Evolutionary conservation across 371 early-diverging fungal genomes (phyloP), one percentile per base, ranked within the genome.

Genomic region (Chytridiales sp.): DNA sequence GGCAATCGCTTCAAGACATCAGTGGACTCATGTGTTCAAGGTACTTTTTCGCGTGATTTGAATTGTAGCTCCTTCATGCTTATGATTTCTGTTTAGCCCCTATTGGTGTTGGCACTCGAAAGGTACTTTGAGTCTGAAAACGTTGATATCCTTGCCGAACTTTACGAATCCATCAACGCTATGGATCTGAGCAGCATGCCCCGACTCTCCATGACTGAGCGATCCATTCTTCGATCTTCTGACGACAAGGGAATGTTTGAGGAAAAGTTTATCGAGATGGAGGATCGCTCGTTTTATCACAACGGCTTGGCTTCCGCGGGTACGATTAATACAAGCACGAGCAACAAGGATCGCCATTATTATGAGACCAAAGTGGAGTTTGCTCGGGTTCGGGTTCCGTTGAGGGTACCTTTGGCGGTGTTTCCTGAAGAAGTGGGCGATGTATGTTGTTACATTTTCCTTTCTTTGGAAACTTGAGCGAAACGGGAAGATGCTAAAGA

Each of bases 371-470:
- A 86, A 43, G 84, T 94, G 9, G 79, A 79, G 17, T 92, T 90
- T 61, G 88, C 87, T 51, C 85, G 84, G 2, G 86, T 90, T 59
- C 88, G 85, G 61, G 70, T 95, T 15, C 90, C 93, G 3, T 86
- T 95, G 31, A 79, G 90, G 48, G 88, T 96, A 3, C 94, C 95
- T 0, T 66, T 93, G 51, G 88, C 90, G 0, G 79, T 87, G 30
- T 89, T 86, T 61, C 82, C 87, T 0, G 94, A 90, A 66, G 97
- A 96, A 80, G 86, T 96, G 21, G 93, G 95, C 41, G 94, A 94
- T 75, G 90, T 89, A 82, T 72, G 79, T 74, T 17, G 32, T 17
- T n/a, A 19, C 1, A 21, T 30, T 38, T 40, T 19, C 26, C 32
- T 27, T 50, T 35, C 22, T 31, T 36, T 21, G 29, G n/a, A n/a